phyloP scores from a whole-genome alignment of 225 moss, liverwort and hornwort genomes.

The Bryoerythrophyllum caledonicum region DNA sequence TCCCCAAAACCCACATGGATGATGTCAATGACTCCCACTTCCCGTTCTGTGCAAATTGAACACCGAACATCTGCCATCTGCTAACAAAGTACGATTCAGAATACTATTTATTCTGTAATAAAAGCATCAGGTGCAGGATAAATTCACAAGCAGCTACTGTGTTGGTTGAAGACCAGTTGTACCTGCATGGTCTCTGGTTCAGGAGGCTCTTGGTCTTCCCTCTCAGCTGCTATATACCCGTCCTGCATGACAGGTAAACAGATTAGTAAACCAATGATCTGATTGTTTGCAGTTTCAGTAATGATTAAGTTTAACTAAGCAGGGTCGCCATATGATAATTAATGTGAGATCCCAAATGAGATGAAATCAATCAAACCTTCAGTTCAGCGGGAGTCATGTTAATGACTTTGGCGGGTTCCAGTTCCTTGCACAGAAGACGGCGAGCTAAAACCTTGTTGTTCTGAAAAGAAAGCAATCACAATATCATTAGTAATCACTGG shows the following conservation, averaged over 20 bases:
- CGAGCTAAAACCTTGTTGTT: slow-evolving; percentile 75
- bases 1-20: slow-evolving; percentile 88
- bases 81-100: slow-evolving; percentile 22
- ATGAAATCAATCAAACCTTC: slow-evolving; percentile 56
- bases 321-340: background rate
- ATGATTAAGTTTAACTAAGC: slow-evolving; percentile 1
- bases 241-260: slow-evolving; percentile 45
- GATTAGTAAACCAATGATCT: slow-evolving; percentile 15
- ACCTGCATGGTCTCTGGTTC: slow-evolving; percentile 88
- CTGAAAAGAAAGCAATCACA: slow-evolving; percentile 31
- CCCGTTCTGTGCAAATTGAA: slow-evolving; percentile 77
- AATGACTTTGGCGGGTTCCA: slow-evolving; percentile 79
- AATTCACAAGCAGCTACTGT: background rate
- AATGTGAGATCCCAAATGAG: background rate
- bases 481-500: background rate
- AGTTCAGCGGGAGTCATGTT: slow-evolving; percentile 95
- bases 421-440: slow-evolving; percentile 74
- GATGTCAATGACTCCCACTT: slow-evolving; percentile 92
- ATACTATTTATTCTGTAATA: background rate
- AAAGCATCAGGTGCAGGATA: background rate
- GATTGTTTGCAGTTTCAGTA: background rate
- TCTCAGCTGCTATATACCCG: slow-evolving; percentile 89
- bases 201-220: slow-evolving; percentile 76
- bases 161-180: background rate
- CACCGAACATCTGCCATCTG: slow-evolving; percentile 96